These are phyloP conservation scores for Umbelopsis isabellina DNA, from an alignment of 192 early-diverging fungal genomes.

Conservation along the genomic window DNA sequence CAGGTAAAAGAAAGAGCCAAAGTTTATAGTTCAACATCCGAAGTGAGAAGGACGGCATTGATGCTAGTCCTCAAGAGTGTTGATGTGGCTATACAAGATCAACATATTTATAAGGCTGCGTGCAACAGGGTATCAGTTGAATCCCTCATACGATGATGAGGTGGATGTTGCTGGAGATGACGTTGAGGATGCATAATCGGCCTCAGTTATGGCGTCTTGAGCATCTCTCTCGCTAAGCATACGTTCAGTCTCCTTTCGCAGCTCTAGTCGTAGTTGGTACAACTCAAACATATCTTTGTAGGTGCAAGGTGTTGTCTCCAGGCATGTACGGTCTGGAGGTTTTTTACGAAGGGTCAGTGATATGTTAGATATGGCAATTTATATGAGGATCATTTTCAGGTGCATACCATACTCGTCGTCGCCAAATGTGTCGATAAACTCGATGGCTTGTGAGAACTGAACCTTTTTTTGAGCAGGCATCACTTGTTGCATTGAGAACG, in stretches of 20 bases:
- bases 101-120: neutral
- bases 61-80: too few relatives aligned
- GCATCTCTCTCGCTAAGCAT: slow-evolving; percentile 22
- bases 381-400: neutral
- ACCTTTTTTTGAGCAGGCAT: slow-evolving; percentile 28
- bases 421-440: slow-evolving; percentile 26
- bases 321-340: slow-evolving; percentile 2
- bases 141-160: slow-evolving; percentile 4
- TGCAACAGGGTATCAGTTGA: slow-evolving; percentile 11
- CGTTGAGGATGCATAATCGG: slow-evolving; percentile 20
- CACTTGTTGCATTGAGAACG: neutral
- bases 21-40: too few relatives aligned
- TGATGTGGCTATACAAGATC: too few relatives aligned
- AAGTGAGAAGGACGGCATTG: too few relatives aligned
- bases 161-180: slow-evolving; percentile 22
- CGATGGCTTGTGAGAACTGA: slow-evolving; percentile 30
- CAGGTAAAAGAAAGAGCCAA: too few relatives aligned
- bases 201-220: neutral
- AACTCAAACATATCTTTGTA: slow-evolving; percentile 35
- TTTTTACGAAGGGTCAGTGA: neutral
- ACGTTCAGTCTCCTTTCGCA: slow-evolving; percentile 25
- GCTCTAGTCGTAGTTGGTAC: slow-evolving; percentile 21
- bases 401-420: slow-evolving; percentile 35
- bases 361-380: neutral
- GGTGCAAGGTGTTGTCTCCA: slow-evolving; percentile 19